Percentiles rank a stretch among this genome's conserved stretches.
These are phyloP conservation scores for Pecoramyces ruminantium DNA, from an alignment of 192 early-diverging fungal species.

Conservation along the genomic window DNA sequence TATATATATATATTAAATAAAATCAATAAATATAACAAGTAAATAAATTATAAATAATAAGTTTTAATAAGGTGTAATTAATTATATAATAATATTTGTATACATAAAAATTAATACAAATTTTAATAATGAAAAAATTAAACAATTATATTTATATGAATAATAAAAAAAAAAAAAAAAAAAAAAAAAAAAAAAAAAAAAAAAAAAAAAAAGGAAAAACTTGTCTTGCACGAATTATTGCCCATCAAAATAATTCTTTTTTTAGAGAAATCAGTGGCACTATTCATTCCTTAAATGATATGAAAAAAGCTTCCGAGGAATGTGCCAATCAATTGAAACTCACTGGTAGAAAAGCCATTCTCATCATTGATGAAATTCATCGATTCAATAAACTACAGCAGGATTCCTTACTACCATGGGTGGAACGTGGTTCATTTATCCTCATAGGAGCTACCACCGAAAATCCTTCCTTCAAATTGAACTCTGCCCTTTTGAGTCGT, in stretches of 20 bases:
- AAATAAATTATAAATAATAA: too few species aligned
- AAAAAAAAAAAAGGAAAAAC: background rate
- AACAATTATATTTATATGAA: too few species aligned
- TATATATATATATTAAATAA: too few species aligned
- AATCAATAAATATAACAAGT: too few species aligned
- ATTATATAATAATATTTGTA: too few species aligned
- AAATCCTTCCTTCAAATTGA: slow-evolving; percentile 72
- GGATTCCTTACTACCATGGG: background rate
- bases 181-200: too few species aligned
- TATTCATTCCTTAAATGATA: background rate
- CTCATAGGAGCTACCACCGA: slow-evolving; percentile 50
- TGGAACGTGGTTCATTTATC: background rate
- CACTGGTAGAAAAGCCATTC: background rate
- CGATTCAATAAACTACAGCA: background rate
- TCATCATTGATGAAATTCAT: background rate
- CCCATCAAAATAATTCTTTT: background rate
- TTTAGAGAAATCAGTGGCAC: background rate
- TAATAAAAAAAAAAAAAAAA: too few species aligned
- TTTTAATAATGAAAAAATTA: too few species aligned
- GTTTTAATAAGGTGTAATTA: too few species aligned
- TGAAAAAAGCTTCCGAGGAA: background rate
- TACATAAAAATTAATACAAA: too few species aligned
- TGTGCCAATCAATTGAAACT: background rate
- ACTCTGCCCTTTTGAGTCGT: slow-evolving; percentile 59
- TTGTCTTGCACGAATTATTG: background rate